Evolutionary conservation across 345 rosid species (phyloP).

Genomic region (Erodium maritimum): DNA sequence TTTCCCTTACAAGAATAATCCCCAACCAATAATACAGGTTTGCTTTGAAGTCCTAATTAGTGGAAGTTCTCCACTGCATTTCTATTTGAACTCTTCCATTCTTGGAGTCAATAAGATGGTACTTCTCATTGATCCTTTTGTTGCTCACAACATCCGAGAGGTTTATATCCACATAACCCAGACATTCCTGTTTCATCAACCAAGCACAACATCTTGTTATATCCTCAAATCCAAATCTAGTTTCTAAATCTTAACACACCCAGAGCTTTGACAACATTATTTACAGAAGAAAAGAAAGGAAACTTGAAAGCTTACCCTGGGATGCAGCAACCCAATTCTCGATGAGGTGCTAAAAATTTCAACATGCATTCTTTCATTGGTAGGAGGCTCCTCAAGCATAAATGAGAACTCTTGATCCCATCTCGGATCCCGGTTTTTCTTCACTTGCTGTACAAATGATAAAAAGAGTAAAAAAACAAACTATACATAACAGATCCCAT

Average conservation of each 20-base stretch:
- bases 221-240: too few relatives aligned
- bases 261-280: too few relatives aligned
- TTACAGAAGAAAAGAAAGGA: background rate
- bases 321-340: slow-evolving; percentile 73
- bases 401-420: slow-evolving; percentile 86
- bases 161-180: slow-evolving; percentile 62
- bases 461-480: background rate
- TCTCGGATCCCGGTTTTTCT: slow-evolving; percentile 90
- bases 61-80: slow-evolving; percentile 72
- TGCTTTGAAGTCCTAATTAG: background rate
- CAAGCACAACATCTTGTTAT: too few relatives aligned
- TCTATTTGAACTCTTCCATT: slow-evolving; percentile 78
- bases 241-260: too few relatives aligned
- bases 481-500: background rate
- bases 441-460: slow-evolving; percentile 39
- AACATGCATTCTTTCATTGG: slow-evolving; percentile 58
- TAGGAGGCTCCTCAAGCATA: slow-evolving; percentile 69
- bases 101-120: slow-evolving; percentile 85
- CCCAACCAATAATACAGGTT: too few relatives aligned
- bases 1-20: too few relatives aligned
- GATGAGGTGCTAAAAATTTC: slow-evolving; percentile 76
- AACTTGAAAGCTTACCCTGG: slow-evolving; percentile 42
- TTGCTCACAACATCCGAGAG: slow-evolving; percentile 76
- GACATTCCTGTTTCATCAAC: slow-evolving; percentile 40
- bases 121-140: slow-evolving; percentile 75